Evolutionary conservation across 2,329 filamentous ascomycete genomes (phyloP), one percentile per base, ranked within the genome.

Genomic region (Scedosporium minutisporum): DNA sequence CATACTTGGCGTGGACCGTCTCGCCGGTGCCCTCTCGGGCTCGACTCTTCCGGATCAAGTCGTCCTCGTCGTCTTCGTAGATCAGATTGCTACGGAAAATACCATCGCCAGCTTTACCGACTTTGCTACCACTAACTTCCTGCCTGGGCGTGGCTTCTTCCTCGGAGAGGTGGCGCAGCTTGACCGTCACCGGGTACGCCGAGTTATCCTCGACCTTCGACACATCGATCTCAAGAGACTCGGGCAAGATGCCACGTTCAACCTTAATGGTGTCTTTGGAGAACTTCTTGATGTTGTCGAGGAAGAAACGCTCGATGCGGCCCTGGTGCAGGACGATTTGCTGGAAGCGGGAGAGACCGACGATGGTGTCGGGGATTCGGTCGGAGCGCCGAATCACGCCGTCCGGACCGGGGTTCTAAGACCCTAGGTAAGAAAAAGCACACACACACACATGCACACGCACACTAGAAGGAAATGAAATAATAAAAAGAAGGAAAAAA

Each of bases 311-410:
- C 69, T 91, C 88, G 64, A 90, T 84, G 1, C 87, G 82, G 3
- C 87, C 88, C 72, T 91, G 88, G 67, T 90, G 87, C 46, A 92
- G 72, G 3, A 89, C 84, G 3, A 86, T 81, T 69, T 90, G 82
- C 62, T 84, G 82, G 66, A 88, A 89, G 5, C 81, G 80, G 25
- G 81, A 87, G 58, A 88, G 76, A 0, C 83, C 85, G 0, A 80
- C 78, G 57, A 83, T 82, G 0, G 82, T 87, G 71, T 90, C 86
- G 0, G 82, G 80, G 21, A 87, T 84, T 51, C 84, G 79, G 60
- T 84, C 85, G 27, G 78, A 83, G 51, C 86, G 79, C 57, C 75
- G 74, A 61, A 91, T 79, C 0, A 75, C 71, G 1, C 86, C 85
- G 46, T 85, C 74, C 33, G 78, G 71, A 63, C 83, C 82, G 0